Evolutionary conservation across 1,139 yeast species (phyloP), one percentile per base, ranked within the genome.

Genomic region (Trichomonascaceae sp.): DNA sequence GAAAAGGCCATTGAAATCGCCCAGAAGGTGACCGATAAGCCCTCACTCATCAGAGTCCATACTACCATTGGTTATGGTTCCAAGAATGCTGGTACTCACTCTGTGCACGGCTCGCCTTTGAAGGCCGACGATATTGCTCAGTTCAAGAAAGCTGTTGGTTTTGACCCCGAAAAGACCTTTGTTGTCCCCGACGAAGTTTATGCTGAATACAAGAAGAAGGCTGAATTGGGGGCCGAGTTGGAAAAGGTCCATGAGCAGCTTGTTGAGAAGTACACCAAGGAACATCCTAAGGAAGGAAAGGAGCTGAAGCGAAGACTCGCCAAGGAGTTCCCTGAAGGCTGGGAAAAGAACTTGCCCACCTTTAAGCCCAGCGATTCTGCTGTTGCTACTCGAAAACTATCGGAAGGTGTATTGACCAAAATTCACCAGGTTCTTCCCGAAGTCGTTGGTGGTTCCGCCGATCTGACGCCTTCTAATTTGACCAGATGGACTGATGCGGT

Each of bases 21-120:
- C 58, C 64, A 73, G 70, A 66, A 68, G 66, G 72, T 69, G 57
- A 72, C 70, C 57, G 81, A 85, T 74, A 87, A 90, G 81, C 99
- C 99, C 73, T 82, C 97, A 58, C 79, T 90, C 74, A 87, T 93
- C 74, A 84, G 90, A 75, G 78, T 93, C 72, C 81, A 84, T 68
- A 93, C 99, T 68, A 86, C 87, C 72, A 93, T 93, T 69, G 99
- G 99, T 72, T 91, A 71, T 77, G 99, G 99, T 71, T 93, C 99
- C 54, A 74, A 84, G 68, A 75, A 78, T 62, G 82, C 82, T 67
- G 99, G 99, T 67, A 84, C 97, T 60, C 93, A 87, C 75, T 79
- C 85, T 66, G 99, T 95, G 57, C 99, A 95, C 77, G 99, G 99
- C 73, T 79, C 96, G 62, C 96, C 99, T 69, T 83, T 93, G 76